Evolutionary conservation across 169 alveolate species (phyloP).

Genomic region (Cryptosporidium tyzzeri): DNA sequence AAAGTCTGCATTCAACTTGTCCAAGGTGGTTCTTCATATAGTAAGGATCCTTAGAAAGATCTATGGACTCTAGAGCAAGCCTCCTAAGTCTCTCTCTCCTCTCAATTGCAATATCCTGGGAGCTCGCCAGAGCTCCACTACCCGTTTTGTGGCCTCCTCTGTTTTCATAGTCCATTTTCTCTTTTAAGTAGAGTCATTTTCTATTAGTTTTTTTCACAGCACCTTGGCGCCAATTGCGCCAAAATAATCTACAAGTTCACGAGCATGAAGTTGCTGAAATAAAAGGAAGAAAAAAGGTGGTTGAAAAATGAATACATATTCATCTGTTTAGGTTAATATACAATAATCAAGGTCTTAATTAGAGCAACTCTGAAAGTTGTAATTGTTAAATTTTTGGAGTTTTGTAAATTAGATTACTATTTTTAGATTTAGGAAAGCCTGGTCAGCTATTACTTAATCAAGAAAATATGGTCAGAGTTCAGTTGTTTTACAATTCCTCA

Average conservation of each 20-base stretch:
- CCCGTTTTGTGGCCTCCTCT: slow-evolving; percentile 98
- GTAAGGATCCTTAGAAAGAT: slow-evolving; percentile 90
- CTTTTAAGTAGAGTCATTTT: not conserved
- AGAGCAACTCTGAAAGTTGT: not conserved
- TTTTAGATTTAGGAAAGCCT: slow-evolving; percentile 2
- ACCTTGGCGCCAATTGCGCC: slow-evolving; percentile 19
- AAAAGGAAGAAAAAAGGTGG: not conserved
- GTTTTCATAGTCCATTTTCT: slow-evolving; percentile 94
- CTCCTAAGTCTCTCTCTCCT: slow-evolving; percentile 95
- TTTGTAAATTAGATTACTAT: not conserved
- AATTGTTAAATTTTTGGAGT: not conserved
- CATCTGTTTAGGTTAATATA: not conserved
- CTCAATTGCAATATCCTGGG: slow-evolving; percentile 93
- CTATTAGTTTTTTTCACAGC: not conserved
- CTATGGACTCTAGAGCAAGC: slow-evolving; percentile 95
- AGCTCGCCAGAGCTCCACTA: slow-evolving; percentile 96
- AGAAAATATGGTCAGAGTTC: slow-evolving; percentile 29
- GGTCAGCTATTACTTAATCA: not conserved
- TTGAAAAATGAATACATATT: not conserved
- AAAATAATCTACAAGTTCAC: slow-evolving; percentile 6
- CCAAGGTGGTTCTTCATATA: slow-evolving; percentile 90
- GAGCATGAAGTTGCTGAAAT: slow-evolving; percentile 26
- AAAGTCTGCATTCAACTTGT: slow-evolving; percentile 92
- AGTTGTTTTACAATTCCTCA: slow-evolving; percentile 42
- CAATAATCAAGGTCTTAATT: not conserved